phyloP scores from a whole-genome alignment of 495 filamentous ascomycete genomes.

The Penicillium soppii region DNA sequence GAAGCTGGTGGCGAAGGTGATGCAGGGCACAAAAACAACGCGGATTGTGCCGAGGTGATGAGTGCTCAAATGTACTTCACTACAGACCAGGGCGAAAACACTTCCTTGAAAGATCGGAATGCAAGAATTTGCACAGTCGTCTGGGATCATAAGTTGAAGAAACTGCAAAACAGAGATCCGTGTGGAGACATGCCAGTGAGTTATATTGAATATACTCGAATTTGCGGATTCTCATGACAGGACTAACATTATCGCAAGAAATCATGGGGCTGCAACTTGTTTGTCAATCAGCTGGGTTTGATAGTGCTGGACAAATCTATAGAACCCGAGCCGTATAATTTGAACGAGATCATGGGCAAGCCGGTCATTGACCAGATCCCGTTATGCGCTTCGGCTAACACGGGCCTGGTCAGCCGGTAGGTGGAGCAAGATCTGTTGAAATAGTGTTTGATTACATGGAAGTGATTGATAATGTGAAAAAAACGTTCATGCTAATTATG shows the following conservation, averaged over 20 bases:
- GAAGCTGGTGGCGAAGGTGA: neutral
- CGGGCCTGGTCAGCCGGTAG: neutral
- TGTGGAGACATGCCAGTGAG: neutral
- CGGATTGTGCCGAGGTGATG: conserved; percentile 13
- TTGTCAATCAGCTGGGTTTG: conserved; percentile 1
- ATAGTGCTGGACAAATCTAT: neutral
- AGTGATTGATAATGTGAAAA: neutral
- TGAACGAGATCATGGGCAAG: neutral
- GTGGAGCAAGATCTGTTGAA: neutral
- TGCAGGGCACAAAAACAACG: conserved; percentile 1
- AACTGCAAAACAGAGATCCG: neutral
- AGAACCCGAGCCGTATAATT: neutral
- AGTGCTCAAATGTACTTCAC: conserved; percentile 11
- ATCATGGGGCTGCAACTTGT: conserved; percentile 8
- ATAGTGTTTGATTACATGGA: neutral
- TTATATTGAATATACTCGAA: neutral
- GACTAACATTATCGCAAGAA: neutral
- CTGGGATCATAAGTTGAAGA: neutral
- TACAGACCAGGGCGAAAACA: neutral
- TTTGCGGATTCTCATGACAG: neutral
- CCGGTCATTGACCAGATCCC: neutral
- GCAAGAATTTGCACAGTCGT: neutral
- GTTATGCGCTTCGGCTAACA: neutral
- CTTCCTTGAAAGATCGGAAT: neutral
- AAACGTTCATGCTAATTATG: neutral